A percentile compares a stretch with the other conserved stretches of the same genome.
Conservation (phyloP, 2,329 filamentous ascomycete species). For the Aspergillus caelatus region DNA sequence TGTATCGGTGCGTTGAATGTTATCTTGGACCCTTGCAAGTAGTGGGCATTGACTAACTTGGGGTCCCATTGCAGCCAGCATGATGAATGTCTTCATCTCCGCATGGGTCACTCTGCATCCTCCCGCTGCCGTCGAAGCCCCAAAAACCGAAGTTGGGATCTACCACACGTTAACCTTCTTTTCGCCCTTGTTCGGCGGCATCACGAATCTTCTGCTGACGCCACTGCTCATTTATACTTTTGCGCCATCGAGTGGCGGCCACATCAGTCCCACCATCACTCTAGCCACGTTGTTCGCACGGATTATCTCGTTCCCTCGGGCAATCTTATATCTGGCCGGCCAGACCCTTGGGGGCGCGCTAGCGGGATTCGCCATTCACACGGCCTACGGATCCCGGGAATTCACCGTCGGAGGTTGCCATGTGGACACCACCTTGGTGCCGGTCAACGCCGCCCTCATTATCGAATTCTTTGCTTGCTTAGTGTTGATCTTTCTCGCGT, state of each 20-base stretch:
- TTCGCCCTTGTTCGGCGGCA: conserved; percentile 37
- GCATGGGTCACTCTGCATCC: conserved; percentile 26
- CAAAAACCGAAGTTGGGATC: conserved; percentile 27
- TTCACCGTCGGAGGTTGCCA: conserved; percentile 44
- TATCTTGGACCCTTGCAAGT: neutral
- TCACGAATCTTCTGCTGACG: conserved; percentile 47
- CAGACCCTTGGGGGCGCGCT: conserved; percentile 51
- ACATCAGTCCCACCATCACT: conserved; percentile 58
- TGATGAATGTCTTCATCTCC: conserved; percentile 33
- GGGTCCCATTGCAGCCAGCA: conserved; percentile 18
- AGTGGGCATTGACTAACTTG: neutral
- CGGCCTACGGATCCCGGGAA: conserved; percentile 30
- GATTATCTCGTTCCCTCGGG: conserved; percentile 52
- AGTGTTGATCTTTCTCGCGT: conserved; percentile 53
- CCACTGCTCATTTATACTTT: conserved; percentile 55
- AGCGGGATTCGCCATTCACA: conserved; percentile 47
- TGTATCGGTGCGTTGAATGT: conserved; percentile 34
- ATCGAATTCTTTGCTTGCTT: conserved; percentile 53
- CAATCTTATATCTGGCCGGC: conserved; percentile 50
- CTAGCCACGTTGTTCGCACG: conserved; percentile 56
- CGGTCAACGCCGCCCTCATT: conserved; percentile 47
- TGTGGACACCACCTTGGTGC: conserved; percentile 39
- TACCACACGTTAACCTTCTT: conserved; percentile 33
- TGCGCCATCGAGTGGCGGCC: conserved; percentile 53
- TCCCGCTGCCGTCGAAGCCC: conserved; percentile 16